Evolutionary conservation across 140 eudicot genomes (phyloP).

Genomic region (Flaveria floridana): DNA sequence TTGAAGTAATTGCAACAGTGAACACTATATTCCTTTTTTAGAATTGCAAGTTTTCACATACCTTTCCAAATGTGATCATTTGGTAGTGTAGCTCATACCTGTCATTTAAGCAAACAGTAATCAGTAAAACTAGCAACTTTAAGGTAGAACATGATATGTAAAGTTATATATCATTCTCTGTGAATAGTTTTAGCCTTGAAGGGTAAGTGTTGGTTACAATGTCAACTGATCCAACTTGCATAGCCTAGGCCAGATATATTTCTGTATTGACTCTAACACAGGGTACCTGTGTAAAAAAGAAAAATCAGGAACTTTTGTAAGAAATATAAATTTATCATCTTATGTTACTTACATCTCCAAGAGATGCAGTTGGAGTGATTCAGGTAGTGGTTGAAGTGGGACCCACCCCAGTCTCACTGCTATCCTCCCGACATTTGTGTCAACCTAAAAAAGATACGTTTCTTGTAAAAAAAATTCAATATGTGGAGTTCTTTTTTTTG

Average conservation of each 20-base stretch:
- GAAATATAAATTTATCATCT: conserved; percentile 3
- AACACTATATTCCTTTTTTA: not conserved
- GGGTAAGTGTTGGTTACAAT: conserved; percentile 48
- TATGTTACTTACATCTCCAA: conserved; percentile 64
- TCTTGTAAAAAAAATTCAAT: not conserved
- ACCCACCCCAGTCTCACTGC: conserved; percentile 99
- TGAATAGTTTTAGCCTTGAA: conserved; percentile 4
- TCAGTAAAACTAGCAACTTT: conserved; percentile 25
- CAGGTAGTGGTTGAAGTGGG: conserved; percentile 86
- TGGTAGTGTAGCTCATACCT: conserved; percentile 97
- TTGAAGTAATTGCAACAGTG: conserved; percentile 6
- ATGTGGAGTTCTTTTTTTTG: not conserved
- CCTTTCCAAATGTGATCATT: conserved; percentile 99
- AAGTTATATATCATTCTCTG: conserved; percentile 4
- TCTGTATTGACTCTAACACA: conserved; percentile 77
- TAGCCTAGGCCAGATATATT: conserved; percentile 91
- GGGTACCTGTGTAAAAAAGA: conserved; percentile 57
- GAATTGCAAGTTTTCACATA: conserved; percentile 28
- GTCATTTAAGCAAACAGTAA: conserved; percentile 32
- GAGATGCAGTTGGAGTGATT: conserved; percentile 75
- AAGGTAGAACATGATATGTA: not conserved
- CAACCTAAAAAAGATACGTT: conserved; percentile 55
- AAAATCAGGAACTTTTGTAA: conserved; percentile 7
- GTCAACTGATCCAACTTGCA: conserved; percentile 90
- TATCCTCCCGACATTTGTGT: conserved; percentile 87